A percentile compares a stretch with the other conserved stretches of the same genome.
phyloP scores from a whole-genome alignment of 441 rosid species.

The Cnidoscolus chayamansa region DNA sequence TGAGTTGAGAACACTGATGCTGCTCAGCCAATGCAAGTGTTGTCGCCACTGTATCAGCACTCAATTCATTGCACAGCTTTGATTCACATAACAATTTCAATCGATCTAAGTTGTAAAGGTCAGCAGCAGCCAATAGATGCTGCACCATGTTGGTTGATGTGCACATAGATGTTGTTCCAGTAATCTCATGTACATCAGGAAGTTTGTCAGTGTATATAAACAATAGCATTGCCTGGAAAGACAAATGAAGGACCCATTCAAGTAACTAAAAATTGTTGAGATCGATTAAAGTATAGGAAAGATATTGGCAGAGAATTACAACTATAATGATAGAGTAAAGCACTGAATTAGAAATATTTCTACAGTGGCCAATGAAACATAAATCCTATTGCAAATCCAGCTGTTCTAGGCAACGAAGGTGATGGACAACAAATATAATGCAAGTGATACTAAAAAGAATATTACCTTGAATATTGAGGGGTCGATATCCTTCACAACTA shows the following conservation, averaged over 20 bases:
- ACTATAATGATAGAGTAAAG: background rate
- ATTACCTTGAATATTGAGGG: slow-evolving; percentile 82
- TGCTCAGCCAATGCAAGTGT: slow-evolving; percentile 95
- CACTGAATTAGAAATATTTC: background rate
- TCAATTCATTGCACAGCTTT: slow-evolving; percentile 68
- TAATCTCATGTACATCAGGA: slow-evolving; percentile 66
- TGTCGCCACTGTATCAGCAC: slow-evolving; percentile 69
- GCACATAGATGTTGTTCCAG: slow-evolving; percentile 52
- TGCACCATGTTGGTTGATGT: slow-evolving; percentile 72
- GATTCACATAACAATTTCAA: slow-evolving; percentile 70
- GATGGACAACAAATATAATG: slow-evolving; percentile 1
- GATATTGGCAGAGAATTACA: no score
- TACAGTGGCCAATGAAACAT: no score
- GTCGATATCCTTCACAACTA: slow-evolving; percentile 62
- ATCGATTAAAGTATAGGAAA: background rate
- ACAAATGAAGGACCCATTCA: slow-evolving; percentile 2
- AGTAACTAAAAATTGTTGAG: background rate
- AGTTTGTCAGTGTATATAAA: slow-evolving; percentile 76
- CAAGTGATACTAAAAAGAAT: slow-evolving; percentile 13
- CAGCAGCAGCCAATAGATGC: slow-evolving; percentile 83
- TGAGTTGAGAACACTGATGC: slow-evolving; percentile 73
- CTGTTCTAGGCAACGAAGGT: background rate
- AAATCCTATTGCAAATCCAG: no score
- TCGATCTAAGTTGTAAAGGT: slow-evolving; percentile 74
- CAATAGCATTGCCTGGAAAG: slow-evolving; percentile 71